A percentile compares a stretch with the other conserved stretches of the same genome.
Conservation (phyloP, 306 rosid genomes). For the Vicia villosa region DNA sequence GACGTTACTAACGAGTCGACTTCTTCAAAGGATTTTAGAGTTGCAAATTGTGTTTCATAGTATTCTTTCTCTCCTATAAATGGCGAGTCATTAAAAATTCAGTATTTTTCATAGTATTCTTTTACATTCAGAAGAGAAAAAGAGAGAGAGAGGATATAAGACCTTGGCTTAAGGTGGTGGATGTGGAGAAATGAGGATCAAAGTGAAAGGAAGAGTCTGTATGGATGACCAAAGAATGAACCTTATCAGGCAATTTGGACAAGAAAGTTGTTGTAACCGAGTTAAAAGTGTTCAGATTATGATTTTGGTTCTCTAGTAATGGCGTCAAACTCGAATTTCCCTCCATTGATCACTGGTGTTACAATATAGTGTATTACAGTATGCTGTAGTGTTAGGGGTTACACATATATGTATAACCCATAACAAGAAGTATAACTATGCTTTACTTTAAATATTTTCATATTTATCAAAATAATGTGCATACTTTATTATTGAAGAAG, state of each 20-base stretch:
- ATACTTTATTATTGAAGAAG: not conserved
- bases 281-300: constrained; percentile 39
- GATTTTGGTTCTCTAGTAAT: constrained; percentile 10
- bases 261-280: constrained; percentile 46
- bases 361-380: not conserved
- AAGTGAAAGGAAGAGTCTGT: constrained; percentile 50
- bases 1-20: constrained; percentile 52
- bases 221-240: constrained; percentile 47
- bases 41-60: constrained; percentile 64
- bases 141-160: not conserved
- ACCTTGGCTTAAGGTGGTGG: constrained; percentile 58
- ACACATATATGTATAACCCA: not conserved
- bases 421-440: not conserved
- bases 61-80: constrained; percentile 66
- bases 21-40: constrained; percentile 73
- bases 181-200: constrained; percentile 42
- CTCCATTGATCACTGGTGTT: not conserved
- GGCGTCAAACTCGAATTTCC: not conserved
- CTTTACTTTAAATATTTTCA: not conserved
- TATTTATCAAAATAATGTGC: not conserved
- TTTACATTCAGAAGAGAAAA: not conserved
- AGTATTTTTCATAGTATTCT: too few species aligned
- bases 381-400: not conserved
- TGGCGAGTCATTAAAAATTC: not conserved
- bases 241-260: constrained; percentile 56